Evolutionary conservation across 352 stramenopile genomes (phyloP).

Genomic region (Pythium monospermum): DNA sequence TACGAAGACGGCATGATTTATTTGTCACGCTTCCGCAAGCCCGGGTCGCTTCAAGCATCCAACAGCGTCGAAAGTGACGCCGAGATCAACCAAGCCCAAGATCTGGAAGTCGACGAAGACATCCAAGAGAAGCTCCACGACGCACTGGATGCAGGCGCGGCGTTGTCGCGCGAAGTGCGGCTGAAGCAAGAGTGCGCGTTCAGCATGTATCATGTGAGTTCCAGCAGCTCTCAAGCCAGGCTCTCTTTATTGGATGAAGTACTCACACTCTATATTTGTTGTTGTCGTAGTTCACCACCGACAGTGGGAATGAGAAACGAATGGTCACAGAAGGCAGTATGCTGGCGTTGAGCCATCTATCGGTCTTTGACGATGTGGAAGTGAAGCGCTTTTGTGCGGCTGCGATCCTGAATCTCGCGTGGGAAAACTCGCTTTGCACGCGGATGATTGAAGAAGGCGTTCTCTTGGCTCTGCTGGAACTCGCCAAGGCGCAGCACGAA

Average conservation of each 20-base stretch:
- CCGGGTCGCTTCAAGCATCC: slow-evolving; percentile 24
- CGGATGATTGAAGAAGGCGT: slow-evolving; percentile 77
- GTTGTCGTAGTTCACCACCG: slow-evolving; percentile 52
- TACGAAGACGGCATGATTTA: slow-evolving; percentile 89
- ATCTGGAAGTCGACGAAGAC: slow-evolving; percentile 33
- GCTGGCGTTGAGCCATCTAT: slow-evolving; percentile 63
- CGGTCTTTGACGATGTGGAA: slow-evolving; percentile 74
- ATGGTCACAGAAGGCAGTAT: slow-evolving; percentile 79
- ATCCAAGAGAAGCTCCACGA: slow-evolving; percentile 53
- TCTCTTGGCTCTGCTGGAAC: slow-evolving; percentile 59
- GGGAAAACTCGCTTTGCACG: slow-evolving; percentile 32
- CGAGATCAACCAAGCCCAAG: slow-evolving; percentile 36
- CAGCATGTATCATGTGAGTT: slow-evolving; percentile 69
- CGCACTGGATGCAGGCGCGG: slow-evolving; percentile 32
- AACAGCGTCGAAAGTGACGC: slow-evolving; percentile 15
- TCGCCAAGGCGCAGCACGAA: slow-evolving; percentile 75
- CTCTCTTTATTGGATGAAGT: neutral
- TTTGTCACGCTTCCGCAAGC: slow-evolving; percentile 73
- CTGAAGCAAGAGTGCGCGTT: slow-evolving; percentile 81
- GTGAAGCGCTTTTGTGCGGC: slow-evolving; percentile 81
- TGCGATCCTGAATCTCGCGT: slow-evolving; percentile 76
- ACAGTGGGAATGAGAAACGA: slow-evolving; percentile 54
- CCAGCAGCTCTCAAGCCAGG: neutral
- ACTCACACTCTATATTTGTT: neutral
- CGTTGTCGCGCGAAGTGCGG: slow-evolving; percentile 45